Evolutionary conservation across 2,329 filamentous ascomycete species (phyloP).

Genomic region (Talaromyces sp.): DNA sequence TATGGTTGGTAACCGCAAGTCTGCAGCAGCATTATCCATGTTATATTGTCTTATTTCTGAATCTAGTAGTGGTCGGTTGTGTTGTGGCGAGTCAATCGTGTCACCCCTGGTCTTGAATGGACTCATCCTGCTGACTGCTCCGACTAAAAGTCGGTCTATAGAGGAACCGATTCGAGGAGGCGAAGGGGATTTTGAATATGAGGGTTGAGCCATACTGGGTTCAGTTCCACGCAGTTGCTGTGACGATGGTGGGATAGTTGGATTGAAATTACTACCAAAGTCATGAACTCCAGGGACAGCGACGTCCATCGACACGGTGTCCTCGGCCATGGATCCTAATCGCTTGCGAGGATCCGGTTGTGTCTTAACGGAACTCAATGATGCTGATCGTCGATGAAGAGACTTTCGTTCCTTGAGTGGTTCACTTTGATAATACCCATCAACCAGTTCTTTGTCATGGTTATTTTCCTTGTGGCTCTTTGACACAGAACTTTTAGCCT

Average conservation of each 20-base stretch:
- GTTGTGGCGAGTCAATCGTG: no score
- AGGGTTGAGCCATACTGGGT: neutral
- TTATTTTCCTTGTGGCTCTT: slow-evolving; percentile 85
- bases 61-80: no score
- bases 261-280: neutral
- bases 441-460: slow-evolving; percentile 64
- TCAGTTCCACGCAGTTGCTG: neutral
- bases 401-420: slow-evolving; percentile 72
- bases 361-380: slow-evolving; percentile 66
- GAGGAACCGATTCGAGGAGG: no score
- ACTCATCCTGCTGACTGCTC: no score
- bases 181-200: neutral
- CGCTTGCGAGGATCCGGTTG: slow-evolving; percentile 61
- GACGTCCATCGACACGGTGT: no score
- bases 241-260: neutral
- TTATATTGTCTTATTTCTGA: no score
- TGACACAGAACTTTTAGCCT: slow-evolving; percentile 67
- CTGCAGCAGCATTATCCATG: no score
- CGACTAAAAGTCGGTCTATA: no score
- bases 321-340: slow-evolving; percentile 50
- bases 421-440: slow-evolving; percentile 63
- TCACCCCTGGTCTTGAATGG: no score
- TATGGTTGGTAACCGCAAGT: no score
- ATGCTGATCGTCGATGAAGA: slow-evolving; percentile 73
- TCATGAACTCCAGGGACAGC: no score